Base-by-base conservation (phyloP, 2,329 filamentous ascomycete species). In the Fonsecaea erecta region DNA sequence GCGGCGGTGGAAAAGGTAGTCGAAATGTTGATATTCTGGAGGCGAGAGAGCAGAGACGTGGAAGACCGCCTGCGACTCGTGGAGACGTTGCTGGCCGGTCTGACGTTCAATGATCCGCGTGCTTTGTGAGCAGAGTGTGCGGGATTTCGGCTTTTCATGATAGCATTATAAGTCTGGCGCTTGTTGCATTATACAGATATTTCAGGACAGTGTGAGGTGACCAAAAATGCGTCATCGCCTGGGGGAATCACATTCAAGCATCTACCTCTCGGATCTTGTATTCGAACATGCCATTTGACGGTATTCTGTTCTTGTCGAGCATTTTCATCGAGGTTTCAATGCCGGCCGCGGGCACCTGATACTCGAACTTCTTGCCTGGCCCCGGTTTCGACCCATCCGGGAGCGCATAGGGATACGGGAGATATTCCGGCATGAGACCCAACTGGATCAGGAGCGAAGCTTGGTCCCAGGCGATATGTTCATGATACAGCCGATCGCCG, bases 391-490 rank as follows among this genome's bases (percentile, higher is more conserved):
- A 73, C 66, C 65, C 63, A 34, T 69, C 64, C 0, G 80, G 76
- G 0, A 87, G 68, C 0, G 81, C 69, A 71, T 88, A 85, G 0
- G 87, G 87, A 65, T 87, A 90, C 0, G 85, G 83, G 0, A 91
- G 79, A 67, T 86, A 90, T 63, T 90, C 83, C 0, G 87, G 87
- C 57, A 91, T 73, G 21, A 90, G 73, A 0, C 86, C 88, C 1
- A 89, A 74, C 73, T 91, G 88, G 6, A 80, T 75, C 9, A 91
- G 76, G 1, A 85, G 83, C 0, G 85, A 88, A 0, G 80, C 85
- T 73, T 90, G 88, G 65, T 91, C 88, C 88, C 88, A 91, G 14
- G 83, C 78, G 51, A 91, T 90, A 70, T 91, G 88, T 73, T 91
- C 89, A 68, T 90, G 87, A 69, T 86, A 90, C 0, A 91, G 76